phyloP scores from a whole-genome alignment of 2,329 filamentous ascomycete species.

The Phyllosticta citriasiana region DNA sequence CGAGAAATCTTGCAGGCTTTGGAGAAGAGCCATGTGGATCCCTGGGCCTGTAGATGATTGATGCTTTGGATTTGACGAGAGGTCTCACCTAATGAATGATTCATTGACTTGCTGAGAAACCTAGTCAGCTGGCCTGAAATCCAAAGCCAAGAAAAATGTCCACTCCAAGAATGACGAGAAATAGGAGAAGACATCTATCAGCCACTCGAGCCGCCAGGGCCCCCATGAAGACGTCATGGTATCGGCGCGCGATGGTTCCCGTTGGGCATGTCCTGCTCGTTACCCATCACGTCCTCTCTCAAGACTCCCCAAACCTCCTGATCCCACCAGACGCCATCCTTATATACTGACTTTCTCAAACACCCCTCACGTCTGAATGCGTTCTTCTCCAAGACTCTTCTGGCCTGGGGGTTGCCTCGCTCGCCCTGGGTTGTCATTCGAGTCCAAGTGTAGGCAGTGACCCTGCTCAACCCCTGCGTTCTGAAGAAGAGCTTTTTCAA shows the following conservation, averaged over 20 bases:
- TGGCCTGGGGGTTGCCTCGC: constrained; percentile 26
- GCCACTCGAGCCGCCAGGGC: too few species aligned
- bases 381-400: constrained; percentile 26
- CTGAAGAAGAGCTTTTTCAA: constrained; percentile 26
- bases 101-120: too few species aligned
- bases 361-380: constrained; percentile 30
- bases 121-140: too few species aligned
- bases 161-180: too few species aligned
- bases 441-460: constrained; percentile 17
- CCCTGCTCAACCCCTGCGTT: constrained; percentile 14
- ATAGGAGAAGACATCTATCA: too few species aligned
- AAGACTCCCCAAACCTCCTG: constrained; percentile 26
- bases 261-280: not conserved
- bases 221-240: too few species aligned
- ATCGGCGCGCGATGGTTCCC: not conserved
- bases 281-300: constrained; percentile 15
- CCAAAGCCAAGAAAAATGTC: too few species aligned
- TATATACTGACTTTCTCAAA: constrained; percentile 24
- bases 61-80: too few species aligned
- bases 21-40: too few species aligned
- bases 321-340: constrained; percentile 25
- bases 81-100: too few species aligned
- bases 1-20: too few species aligned
- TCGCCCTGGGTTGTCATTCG: not conserved
- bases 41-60: too few species aligned